Conservation (phyloP, 2,329 filamentous ascomycete species). For the Fusarium buxicola region DNA sequence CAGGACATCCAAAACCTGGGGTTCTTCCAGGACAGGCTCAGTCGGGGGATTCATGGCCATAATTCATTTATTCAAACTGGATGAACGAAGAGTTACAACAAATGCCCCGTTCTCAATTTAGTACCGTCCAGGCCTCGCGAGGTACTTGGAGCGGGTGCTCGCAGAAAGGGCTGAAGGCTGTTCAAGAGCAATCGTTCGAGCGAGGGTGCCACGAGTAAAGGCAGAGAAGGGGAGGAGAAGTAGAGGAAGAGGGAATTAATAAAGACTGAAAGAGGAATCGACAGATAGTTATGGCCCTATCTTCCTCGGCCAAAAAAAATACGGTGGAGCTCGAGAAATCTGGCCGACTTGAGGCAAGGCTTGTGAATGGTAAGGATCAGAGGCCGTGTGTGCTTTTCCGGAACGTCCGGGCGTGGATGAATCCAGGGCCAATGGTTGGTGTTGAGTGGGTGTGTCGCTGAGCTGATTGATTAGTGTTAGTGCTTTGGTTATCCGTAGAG, state of each 20-base stretch:
- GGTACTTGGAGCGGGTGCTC: conserved; percentile 7
- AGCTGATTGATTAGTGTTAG: not conserved
- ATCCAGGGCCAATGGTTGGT: conserved; percentile 37
- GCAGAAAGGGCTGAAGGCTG: conserved; percentile 13
- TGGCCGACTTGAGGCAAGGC: conserved; percentile 20
- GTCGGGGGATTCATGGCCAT: conserved; percentile 23
- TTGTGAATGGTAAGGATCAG: conserved; percentile 24
- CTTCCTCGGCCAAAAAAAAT: conserved; percentile 25
- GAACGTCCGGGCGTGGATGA: conserved; percentile 42
- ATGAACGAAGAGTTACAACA: not conserved
- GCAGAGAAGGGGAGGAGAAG: conserved; percentile 5
- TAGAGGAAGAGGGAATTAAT: conserved; percentile 18
- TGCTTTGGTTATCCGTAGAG: not conserved
- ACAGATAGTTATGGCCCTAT: conserved; percentile 27
- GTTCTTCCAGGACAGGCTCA: conserved; percentile 14
- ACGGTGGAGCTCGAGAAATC: conserved; percentile 37
- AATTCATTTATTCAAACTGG: conserved; percentile 8
- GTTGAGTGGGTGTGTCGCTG: conserved; percentile 26
- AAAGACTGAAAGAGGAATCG: conserved; percentile 20
- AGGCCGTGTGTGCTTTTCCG: conserved; percentile 41
- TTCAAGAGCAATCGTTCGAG: not conserved
- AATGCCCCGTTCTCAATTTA: not conserved
- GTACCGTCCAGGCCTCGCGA: too few relatives aligned
- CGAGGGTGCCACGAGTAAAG: conserved; percentile 10
- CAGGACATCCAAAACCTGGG: conserved; percentile 15